These are phyloP conservation scores for Melaleuca alternifolia DNA, from an alignment of 345 rosid genomes.

Conservation along the genomic window DNA sequence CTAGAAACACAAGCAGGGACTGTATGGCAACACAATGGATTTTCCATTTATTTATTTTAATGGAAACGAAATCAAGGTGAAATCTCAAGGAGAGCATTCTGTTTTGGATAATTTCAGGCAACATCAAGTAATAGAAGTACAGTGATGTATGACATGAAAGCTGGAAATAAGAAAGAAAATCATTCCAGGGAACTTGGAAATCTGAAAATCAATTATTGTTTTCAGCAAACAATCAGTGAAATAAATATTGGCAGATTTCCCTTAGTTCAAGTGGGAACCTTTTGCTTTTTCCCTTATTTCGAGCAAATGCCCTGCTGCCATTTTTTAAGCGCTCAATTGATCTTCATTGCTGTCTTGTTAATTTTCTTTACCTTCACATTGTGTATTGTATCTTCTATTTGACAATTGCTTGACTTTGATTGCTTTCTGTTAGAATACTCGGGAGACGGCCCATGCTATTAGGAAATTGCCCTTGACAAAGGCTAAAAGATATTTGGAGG, in stretches of 20 bases:
- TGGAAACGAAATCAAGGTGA: neutral
- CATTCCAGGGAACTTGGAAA: neutral
- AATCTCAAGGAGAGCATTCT: neutral
- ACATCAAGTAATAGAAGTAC: neutral
- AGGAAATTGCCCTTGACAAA: slow-evolving; percentile 53
- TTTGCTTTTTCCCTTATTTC: neutral
- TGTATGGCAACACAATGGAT: neutral
- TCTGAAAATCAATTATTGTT: neutral
- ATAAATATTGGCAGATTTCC: neutral
- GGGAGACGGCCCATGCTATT: slow-evolving; percentile 60
- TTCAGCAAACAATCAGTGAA: neutral
- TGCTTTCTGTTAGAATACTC: slow-evolving; percentile 63
- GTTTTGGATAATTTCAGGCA: neutral
- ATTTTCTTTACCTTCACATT: neutral
- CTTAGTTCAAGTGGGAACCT: neutral
- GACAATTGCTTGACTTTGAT: slow-evolving; percentile 8
- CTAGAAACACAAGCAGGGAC: neutral
- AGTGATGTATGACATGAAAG: neutral
- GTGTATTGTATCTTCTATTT: slow-evolving; percentile 11
- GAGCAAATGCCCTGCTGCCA: neutral
- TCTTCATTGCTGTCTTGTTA: neutral
- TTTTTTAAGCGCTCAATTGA: neutral
- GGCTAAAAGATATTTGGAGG: slow-evolving; percentile 73
- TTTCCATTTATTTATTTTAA: neutral
- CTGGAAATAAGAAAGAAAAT: neutral